phyloP scores from a whole-genome alignment of 2,329 filamentous ascomycete genomes.

The Colletotrichum agaves region DNA sequence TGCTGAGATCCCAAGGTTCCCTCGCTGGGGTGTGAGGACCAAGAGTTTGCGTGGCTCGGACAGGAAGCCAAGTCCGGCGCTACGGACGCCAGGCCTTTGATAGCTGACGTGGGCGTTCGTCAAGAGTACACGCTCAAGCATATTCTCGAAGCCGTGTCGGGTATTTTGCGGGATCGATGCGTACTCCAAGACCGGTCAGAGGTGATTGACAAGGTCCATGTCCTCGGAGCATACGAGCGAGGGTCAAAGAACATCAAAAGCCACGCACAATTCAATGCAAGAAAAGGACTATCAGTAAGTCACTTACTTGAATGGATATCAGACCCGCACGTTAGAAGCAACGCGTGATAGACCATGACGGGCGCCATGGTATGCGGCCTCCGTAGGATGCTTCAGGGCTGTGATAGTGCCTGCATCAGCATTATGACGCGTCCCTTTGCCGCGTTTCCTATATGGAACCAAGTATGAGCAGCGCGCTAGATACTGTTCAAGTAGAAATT shows the following conservation, averaged over 20 bases:
- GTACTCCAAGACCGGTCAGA: constrained; percentile 45
- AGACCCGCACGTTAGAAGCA: neutral
- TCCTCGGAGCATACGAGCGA: constrained; percentile 11
- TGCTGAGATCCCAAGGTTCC: neutral
- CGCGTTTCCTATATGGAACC: constrained; percentile 39
- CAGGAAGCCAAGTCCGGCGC: neutral
- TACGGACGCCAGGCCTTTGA: constrained; percentile 31
- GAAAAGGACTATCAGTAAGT: no score
- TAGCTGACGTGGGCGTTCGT: constrained; percentile 48
- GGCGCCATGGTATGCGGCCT: constrained; percentile 49
- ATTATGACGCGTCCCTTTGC: constrained; percentile 45
- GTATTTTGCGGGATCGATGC: constrained; percentile 42
- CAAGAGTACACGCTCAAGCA: constrained; percentile 41
- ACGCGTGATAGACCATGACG: constrained; percentile 23
- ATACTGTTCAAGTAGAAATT: constrained; percentile 15
- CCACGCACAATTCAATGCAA: constrained; percentile 44
- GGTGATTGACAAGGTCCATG: constrained; percentile 42
- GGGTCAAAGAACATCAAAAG: constrained; percentile 38
- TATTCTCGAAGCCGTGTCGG: constrained; percentile 40
- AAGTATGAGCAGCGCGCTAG: constrained; percentile 2
- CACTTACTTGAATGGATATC: neutral
- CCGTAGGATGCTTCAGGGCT: constrained; percentile 50
- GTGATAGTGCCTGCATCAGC: constrained; percentile 42
- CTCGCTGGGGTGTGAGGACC: constrained; percentile 29
- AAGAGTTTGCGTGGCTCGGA: constrained; percentile 46